These are phyloP conservation scores for Microsporum canis DNA, from an alignment of 2,329 filamentous ascomycete genomes.

Conservation along the genomic window DNA sequence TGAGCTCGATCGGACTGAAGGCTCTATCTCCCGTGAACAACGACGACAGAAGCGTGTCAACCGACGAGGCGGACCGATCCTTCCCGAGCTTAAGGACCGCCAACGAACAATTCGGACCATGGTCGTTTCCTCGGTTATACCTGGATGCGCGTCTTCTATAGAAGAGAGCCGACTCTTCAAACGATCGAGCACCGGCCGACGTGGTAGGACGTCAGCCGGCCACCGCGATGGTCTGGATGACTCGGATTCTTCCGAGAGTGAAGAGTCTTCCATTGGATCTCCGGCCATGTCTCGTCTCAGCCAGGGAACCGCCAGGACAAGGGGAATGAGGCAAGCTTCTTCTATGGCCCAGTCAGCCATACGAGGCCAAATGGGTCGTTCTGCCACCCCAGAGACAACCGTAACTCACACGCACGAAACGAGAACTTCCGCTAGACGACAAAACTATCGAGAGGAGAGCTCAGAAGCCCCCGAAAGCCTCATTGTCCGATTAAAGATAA, in stretches of 20 bases:
- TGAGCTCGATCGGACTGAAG: constrained; percentile 80
- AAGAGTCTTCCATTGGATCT: constrained; percentile 78
- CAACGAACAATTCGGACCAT: constrained; percentile 87
- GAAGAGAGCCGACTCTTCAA: constrained; percentile 86
- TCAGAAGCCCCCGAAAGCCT: constrained; percentile 58
- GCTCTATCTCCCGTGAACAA: constrained; percentile 87
- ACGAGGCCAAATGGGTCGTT: constrained; percentile 56
- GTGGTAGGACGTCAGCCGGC: constrained; percentile 46
- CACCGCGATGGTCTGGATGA: constrained; percentile 55
- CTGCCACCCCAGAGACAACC: constrained; percentile 69
- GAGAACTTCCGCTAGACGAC: constrained; percentile 51
- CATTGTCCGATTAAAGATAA: constrained; percentile 64
- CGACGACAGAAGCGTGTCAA: constrained; percentile 91
- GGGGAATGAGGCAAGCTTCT: constrained; percentile 80
- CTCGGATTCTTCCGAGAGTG: constrained; percentile 84
- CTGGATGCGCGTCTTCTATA: constrained; percentile 65
- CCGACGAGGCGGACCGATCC: constrained; percentile 74
- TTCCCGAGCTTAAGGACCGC: constrained; percentile 92
- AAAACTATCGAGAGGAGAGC: constrained; percentile 66
- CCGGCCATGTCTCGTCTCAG: constrained; percentile 60
- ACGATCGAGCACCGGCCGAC: constrained; percentile 52
- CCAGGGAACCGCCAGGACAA: constrained; percentile 68
- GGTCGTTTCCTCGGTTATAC: constrained; percentile 83
- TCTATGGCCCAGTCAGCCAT: constrained; percentile 78
- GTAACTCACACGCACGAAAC: constrained; percentile 60